Base-by-base conservation (phyloP, 2,329 filamentous ascomycete species). In the Chaetomiaceae sp. region DNA sequence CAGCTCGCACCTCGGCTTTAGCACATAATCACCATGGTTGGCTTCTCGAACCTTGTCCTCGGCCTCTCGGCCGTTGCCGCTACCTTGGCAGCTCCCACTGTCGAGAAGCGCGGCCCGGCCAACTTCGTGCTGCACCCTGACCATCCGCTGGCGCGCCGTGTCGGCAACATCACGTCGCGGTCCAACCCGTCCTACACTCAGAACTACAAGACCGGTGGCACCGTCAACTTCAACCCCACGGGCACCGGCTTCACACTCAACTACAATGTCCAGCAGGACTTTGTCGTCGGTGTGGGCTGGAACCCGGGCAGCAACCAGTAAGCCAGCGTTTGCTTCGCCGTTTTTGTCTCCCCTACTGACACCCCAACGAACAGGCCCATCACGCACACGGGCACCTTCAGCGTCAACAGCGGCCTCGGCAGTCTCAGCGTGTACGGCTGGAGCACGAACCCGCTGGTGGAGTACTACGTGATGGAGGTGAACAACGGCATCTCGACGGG, bases 261-360 rank as follows among this genome's bases (percentile, higher is more conserved):
- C 37, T 38, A 38, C 24, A 38, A 38, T 19, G 37, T 38, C 24
- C 37, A 38, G 37, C 37, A 38, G 24, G 37, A 38, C 37, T 38
- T 38, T 19, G 37, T 38, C 10, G 37, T 38, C 22, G 37, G 37
- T 8, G 37, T 38, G n/a, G 37, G 37, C 37, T 38, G 37, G 37
- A 38, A 38, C 37, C 37, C 37, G 8, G 37, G 37, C 15, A 38
- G n/a, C 15, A 38, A 27, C 24, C 37, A 38, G 37, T 38, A 29
- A 19, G 33, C 4, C 15, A 19, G 6, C 33, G 9, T 7, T 8
- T 6, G 6, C 10, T 4, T 7, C 33, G 6, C 19, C 17, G 4
- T 9, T 11, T 19, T 17, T 15, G 9, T 17, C 6, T 8, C 3
- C 8, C 2, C 33, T 3, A 18, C 33, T 35, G 15, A 35, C 15